phyloP scores from a whole-genome alignment of 495 filamentous ascomycete genomes.

The Astrothelium subdiscretum region DNA sequence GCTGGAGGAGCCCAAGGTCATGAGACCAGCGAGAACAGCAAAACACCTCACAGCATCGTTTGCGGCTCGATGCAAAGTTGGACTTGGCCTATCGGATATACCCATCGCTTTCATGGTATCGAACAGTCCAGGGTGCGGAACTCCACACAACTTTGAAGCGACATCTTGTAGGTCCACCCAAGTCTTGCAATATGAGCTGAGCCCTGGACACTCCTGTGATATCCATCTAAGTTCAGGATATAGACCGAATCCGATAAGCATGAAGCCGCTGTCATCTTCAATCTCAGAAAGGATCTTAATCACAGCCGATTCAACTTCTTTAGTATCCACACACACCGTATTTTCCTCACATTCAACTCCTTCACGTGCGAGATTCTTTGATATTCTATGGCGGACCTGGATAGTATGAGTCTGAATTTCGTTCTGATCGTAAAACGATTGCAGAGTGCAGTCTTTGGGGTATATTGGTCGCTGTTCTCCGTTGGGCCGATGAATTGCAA shows the following conservation, averaged over 20 bases:
- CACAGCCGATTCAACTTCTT: background rate
- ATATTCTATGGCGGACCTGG: background rate
- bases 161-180: background rate
- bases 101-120: background rate
- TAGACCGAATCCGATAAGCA: background rate
- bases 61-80: background rate
- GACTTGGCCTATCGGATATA: background rate
- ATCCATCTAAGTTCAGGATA: background rate
- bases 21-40: background rate
- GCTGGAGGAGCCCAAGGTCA: background rate
- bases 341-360: background rate
- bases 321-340: background rate
- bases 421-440: background rate
- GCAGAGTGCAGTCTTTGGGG: background rate
- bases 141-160: background rate
- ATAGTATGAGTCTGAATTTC: background rate
- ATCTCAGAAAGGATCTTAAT: background rate
- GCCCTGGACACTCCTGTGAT: background rate
- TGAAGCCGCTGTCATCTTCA: background rate
- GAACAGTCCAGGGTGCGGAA: background rate
- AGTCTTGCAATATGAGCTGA: background rate
- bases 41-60: background rate
- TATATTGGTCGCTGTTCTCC: background rate
- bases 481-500: background rate
- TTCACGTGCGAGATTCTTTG: background rate